Percentiles rank a stretch among this genome's conserved stretches.
These are phyloP conservation scores for Annulohypoxylon moriforme DNA, from an alignment of 495 filamentous ascomycete species.

Conservation along the genomic window DNA sequence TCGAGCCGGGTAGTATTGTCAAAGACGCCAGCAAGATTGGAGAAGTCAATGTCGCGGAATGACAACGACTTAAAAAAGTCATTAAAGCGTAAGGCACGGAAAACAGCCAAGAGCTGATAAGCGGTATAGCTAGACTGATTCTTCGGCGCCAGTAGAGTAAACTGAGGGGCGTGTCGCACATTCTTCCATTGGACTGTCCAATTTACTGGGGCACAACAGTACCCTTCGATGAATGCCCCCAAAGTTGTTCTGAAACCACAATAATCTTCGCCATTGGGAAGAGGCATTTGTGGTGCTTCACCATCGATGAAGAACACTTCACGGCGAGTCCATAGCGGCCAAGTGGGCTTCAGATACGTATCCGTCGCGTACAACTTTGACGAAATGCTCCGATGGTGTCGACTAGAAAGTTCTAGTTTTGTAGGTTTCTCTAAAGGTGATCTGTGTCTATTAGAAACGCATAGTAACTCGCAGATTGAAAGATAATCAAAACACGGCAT, in stretches of 20 bases:
- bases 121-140: conserved; percentile 71
- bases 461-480: not conserved
- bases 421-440: conserved; percentile 72
- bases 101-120: conserved; percentile 83
- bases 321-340: conserved; percentile 75
- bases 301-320: conserved; percentile 73
- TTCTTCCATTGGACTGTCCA: conserved; percentile 82
- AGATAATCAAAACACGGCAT: too few relatives aligned
- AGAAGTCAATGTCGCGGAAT: conserved; percentile 77
- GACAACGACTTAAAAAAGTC: conserved; percentile 89
- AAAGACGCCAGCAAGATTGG: conserved; percentile 46
- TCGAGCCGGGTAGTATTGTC: conserved; percentile 49
- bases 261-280: conserved; percentile 76
- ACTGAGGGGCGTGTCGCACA: conserved; percentile 80
- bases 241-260: conserved; percentile 85
- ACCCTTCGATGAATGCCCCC: conserved; percentile 86
- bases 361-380: conserved; percentile 77
- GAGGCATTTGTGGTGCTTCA: conserved; percentile 60
- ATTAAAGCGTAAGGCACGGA: conserved; percentile 91
- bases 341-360: conserved; percentile 83
- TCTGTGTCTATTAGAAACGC: conserved; percentile 54
- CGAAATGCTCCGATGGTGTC: conserved; percentile 80
- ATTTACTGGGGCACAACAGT: conserved; percentile 75
- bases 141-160: conserved; percentile 78
- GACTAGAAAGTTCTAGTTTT: conserved; percentile 80